phyloP scores from a whole-genome alignment of 331 rosid genomes.

The Erythrophleum ivorense region DNA sequence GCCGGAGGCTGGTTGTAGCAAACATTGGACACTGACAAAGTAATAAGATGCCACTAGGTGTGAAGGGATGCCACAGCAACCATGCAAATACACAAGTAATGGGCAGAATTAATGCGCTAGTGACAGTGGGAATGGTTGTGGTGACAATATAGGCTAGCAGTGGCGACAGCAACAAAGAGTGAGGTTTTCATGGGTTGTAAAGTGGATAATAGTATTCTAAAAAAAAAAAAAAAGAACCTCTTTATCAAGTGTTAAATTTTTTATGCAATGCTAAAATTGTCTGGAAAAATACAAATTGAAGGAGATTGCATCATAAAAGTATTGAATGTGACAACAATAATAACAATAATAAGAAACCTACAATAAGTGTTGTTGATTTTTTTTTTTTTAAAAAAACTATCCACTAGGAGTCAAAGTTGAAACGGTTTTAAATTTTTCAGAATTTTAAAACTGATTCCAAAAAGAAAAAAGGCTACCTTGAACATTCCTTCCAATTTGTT shows the following conservation, averaged over 20 bases:
- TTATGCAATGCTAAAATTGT: not conserved
- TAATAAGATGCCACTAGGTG: not conserved
- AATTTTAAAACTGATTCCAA: constrained; percentile 20
- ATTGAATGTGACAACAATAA: not conserved
- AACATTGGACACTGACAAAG: not conserved
- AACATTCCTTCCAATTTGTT: constrained; percentile 99
- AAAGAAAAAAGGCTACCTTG: constrained; percentile 60
- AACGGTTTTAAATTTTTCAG: not conserved
- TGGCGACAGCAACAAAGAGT: too few relatives aligned
- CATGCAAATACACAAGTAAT: not conserved
- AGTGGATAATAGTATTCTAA: too few relatives aligned
- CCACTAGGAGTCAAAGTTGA: not conserved
- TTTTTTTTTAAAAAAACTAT: not conserved
- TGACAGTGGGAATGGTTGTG: not conserved
- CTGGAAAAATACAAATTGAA: too few relatives aligned
- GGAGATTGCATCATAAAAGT: not conserved
- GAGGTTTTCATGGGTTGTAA: too few relatives aligned
- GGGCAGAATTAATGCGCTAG: too few relatives aligned
- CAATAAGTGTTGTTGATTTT: not conserved
- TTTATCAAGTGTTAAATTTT: not conserved
- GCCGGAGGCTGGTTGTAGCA: not conserved
- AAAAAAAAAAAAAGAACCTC: too few relatives aligned
- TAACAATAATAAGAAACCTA: not conserved
- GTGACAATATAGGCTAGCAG: not conserved
- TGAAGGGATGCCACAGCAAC: not conserved